Evolutionary conservation across 345 rosid genomes (phyloP).

Genomic region (Gossypium turneri): DNA sequence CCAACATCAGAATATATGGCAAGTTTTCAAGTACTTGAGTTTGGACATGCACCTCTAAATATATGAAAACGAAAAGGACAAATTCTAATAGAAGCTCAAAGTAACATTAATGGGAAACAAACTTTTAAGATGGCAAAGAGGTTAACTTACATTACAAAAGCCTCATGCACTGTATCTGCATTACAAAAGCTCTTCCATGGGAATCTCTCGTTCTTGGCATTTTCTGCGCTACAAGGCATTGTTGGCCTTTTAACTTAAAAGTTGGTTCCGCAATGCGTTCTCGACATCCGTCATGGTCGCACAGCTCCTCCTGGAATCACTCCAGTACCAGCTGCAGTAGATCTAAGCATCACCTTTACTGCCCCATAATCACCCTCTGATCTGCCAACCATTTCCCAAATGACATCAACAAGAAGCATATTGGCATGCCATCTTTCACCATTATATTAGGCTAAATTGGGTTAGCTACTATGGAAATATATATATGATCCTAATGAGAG

Average conservation of each 20-base stretch:
- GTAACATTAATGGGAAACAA: not conserved
- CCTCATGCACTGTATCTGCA: not conserved
- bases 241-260: slow-evolving; percentile 75
- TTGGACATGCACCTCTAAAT: too few species aligned
- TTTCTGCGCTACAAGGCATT: slow-evolving; percentile 71
- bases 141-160: not conserved
- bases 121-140: not conserved
- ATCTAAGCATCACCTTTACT: slow-evolving; percentile 92
- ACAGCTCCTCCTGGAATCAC: slow-evolving; percentile 95
- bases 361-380: slow-evolving; percentile 84
- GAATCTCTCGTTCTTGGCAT: slow-evolving; percentile 89
- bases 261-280: slow-evolving; percentile 76
- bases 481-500: too few species aligned
- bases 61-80: not conserved
- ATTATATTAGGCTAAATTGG: not conserved
- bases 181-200: slow-evolving; percentile 27
- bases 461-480: too few species aligned
- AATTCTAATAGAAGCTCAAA: not conserved
- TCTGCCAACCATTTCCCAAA: slow-evolving; percentile 33
- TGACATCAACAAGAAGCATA: not conserved
- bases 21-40: not conserved
- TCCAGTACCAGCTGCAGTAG: slow-evolving; percentile 89
- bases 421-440: not conserved
- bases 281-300: slow-evolving; percentile 79
- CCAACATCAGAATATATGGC: not conserved